phyloP scores from a whole-genome alignment of 2,329 filamentous ascomycete genomes.

The Fusarium transvaalense region DNA sequence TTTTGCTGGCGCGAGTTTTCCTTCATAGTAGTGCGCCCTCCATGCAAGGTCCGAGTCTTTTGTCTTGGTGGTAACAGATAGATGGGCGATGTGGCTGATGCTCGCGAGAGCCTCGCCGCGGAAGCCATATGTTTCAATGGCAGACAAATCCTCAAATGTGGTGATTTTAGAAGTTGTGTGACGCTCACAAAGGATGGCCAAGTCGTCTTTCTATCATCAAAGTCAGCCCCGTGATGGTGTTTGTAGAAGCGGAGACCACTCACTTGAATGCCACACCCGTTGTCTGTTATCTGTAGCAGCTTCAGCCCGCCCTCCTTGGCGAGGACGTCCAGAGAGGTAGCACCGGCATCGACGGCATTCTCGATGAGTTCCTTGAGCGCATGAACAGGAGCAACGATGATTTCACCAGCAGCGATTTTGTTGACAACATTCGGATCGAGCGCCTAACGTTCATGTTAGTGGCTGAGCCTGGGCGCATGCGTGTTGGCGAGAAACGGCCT shows the following conservation, averaged over 20 bases:
- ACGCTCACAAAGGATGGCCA: slow-evolving; percentile 91
- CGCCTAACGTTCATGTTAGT: slow-evolving; percentile 65
- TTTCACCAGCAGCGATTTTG: slow-evolving; percentile 98
- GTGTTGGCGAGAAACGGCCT: no score
- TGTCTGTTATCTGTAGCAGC: slow-evolving; percentile 95
- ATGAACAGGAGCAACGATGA: slow-evolving; percentile 96
- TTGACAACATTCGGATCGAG: slow-evolving; percentile 95
- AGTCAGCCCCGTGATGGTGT: slow-evolving; percentile 30
- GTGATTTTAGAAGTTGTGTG: slow-evolving; percentile 98
- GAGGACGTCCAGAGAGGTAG: slow-evolving; percentile 88
- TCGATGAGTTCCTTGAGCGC: slow-evolving; percentile 97
- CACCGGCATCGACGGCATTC: slow-evolving; percentile 97
- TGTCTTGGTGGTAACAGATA: slow-evolving; percentile 94
- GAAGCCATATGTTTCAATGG: slow-evolving; percentile 97
- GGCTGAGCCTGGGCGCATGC: slow-evolving; percentile 1
- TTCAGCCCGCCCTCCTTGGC: slow-evolving; percentile 97
- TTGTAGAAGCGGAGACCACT: neutral
- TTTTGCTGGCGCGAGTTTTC: slow-evolving; percentile 84
- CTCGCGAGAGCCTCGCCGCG: slow-evolving; percentile 95
- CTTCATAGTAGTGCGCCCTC: slow-evolving; percentile 88
- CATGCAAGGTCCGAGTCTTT: slow-evolving; percentile 89
- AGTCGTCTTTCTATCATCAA: slow-evolving; percentile 79
- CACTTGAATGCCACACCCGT: slow-evolving; percentile 95
- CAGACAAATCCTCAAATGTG: slow-evolving; percentile 89
- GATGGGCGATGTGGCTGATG: slow-evolving; percentile 97